These are phyloP conservation scores for Carex scoparia DNA, from an alignment of 176 grass and related monocot genomes.

Conservation along the genomic window DNA sequence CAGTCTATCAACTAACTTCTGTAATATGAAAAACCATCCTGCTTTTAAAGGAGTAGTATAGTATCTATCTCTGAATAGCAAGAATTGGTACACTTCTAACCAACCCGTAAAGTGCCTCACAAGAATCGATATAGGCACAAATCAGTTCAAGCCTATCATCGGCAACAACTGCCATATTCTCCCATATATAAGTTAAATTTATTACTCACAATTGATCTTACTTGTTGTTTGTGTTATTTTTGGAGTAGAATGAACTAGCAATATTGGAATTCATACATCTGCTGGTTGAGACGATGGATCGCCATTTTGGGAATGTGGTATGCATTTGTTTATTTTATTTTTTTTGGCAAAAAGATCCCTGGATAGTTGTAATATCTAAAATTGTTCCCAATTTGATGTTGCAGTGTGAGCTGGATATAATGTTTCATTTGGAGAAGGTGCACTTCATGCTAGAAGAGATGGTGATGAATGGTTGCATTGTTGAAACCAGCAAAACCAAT, in stretches of 20 bases:
- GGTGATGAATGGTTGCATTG: conserved; percentile 97
- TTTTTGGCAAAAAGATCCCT: background rate
- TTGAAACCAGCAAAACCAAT: conserved; percentile 93
- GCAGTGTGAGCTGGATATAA: conserved; percentile 89
- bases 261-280: conserved; percentile 99
- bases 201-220: background rate
- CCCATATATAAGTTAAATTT: background rate
- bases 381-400: background rate
- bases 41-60: too few species aligned
- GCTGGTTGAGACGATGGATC: conserved; percentile 87
- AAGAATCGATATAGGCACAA: background rate
- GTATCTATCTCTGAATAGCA: too few species aligned
- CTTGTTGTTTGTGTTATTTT: background rate
- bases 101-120: background rate
- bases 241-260: conserved; percentile 83
- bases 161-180: background rate
- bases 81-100: too few species aligned
- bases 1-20: background rate
- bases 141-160: background rate
- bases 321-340: background rate
- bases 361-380: background rate
- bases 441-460: conserved; percentile 99
- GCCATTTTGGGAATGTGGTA: conserved; percentile 98
- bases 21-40: background rate
- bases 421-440: conserved; percentile 97